Conservation (phyloP, 2,329 filamentous ascomycete genomes). For the Claviceps africana region DNA sequence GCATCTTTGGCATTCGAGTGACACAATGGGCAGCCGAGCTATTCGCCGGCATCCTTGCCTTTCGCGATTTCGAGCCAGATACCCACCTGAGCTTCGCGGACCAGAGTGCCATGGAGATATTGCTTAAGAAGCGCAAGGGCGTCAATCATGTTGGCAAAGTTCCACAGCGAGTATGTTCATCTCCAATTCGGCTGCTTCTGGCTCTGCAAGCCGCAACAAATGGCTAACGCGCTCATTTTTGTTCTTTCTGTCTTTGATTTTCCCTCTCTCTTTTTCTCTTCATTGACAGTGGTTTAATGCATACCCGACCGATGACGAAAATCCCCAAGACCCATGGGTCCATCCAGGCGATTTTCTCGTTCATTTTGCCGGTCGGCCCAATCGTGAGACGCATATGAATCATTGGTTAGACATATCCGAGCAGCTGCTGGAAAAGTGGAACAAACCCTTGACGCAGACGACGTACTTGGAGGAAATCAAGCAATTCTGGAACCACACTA, state of each 20-base stretch:
- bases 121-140: conserved; percentile 7
- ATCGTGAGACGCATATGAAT: neutral
- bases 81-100: conserved; percentile 7
- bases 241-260: no score
- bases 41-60: conserved; percentile 8
- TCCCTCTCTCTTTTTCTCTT: neutral
- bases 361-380: conserved; percentile 8
- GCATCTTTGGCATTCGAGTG: conserved; percentile 10
- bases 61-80: conserved; percentile 7
- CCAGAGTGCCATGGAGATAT: conserved; percentile 10
- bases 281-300: conserved; percentile 10
- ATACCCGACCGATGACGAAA: conserved; percentile 2
- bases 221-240: neutral
- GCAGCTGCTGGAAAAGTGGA: conserved; percentile 1
- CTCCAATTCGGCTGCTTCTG: neutral
- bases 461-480: neutral
- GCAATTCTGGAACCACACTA: conserved; percentile 2
- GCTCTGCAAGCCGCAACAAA: no score
- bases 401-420: conserved; percentile 3
- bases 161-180: conserved; percentile 7
- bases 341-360: conserved; percentile 9
- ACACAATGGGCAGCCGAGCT: conserved; percentile 8
- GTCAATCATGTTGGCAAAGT: conserved; percentile 5
- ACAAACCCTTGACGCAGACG: neutral
- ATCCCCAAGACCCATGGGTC: neutral